Evolutionary conservation across 108 stramenopile genomes (phyloP), one percentile per base, ranked within the genome.

Genomic region (Nitzschia sp.): DNA sequence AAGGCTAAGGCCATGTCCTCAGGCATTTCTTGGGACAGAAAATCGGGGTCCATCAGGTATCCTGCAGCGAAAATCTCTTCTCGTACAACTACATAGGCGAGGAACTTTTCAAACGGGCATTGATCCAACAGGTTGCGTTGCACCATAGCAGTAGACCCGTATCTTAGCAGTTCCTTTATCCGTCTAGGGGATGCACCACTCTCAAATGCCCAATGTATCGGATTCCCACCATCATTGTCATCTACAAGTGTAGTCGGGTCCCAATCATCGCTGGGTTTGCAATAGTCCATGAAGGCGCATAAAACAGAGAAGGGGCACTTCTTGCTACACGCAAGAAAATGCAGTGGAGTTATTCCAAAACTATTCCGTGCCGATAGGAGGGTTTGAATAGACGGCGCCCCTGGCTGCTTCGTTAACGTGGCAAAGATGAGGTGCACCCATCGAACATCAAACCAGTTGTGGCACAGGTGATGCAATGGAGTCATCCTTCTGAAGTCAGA

Each of bases 171-270:
- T 44, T 73, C 54, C n/a, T 53, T n/a, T 21, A 73, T 65, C 43
- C 72, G 26, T 24, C 72, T 41, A 2, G 72, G 44, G 2, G 72
- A 66, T 51, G 59, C 51, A 43, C 66, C 65, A 11, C 72, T 65
- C 12, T 59, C 65, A 25, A 73, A 48, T 0, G 72, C 72, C 72
- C 72, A 73, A 41, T 75, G 74, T 8, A 75, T 46, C 7, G 74
- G 74, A 9, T 67, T 75, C 17, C 68, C 74, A 22, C 74, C 74
- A 29, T 75, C 74, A 11, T 10, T 22, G 58, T 75, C 74, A 1
- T 29, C 15, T 41, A 56, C 58, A 15, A 73, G 29, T 3, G 29
- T 34, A 2, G 65, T 73, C 26, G 72, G 72, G 52, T 73, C 72
- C 21, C 51, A 53, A 15, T 68, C 42, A 34, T 5, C 29, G 29